Base-by-base conservation (phyloP, 2,329 filamentous ascomycete species). In the Beauveria caledonica region DNA sequence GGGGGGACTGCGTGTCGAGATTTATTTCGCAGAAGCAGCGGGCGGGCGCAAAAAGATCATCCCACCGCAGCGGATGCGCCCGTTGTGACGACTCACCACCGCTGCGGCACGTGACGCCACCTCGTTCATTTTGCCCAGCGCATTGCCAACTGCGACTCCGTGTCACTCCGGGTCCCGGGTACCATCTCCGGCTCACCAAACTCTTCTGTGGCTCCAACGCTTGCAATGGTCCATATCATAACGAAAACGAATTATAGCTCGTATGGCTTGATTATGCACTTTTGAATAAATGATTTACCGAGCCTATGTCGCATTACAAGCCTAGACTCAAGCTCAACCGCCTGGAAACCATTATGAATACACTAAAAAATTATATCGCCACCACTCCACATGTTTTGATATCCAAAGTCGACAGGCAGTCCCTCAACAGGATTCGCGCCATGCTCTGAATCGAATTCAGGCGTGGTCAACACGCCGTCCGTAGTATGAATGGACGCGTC, bases 391-490 rank as follows among this genome's bases (percentile, higher is more conserved):
- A 58, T 52, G 19, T 45, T 62, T 39, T 62, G 60, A 42, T 62
- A 62, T 19, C 50, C 51, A 55, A 62, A 62, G 27, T 60, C 60
- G 25, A 62, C 56, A 13, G 56, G 60, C 27, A 62, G 9, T 19
- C 29, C 51, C 7, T 62, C 60, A 9, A 62, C 39, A 3, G 50
- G 15, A 36, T 46, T 62, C 11, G 63, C 60, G 36, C 65, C 62
- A 29, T 68, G 67, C 15, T 68, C 67, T 57, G 67, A 69, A 49
- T 66, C 67, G 36, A 68, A 67, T 10, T 68, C 66, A 3, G 64
- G 61, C 25, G 64, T 66, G 13, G 67, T 66, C 29, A 70, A 49
- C 58, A 67, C 66, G n/a, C 67, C 66, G 50, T 70, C 67, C 5
- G 63, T 59, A 42, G 65, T 62, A 52, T 61, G 62, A 3, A 66